Evolutionary conservation across 225 moss, liverwort and hornwort genomes (phyloP), one percentile per base, ranked within the genome.

Genomic region (Physcomitrium patens): DNA sequence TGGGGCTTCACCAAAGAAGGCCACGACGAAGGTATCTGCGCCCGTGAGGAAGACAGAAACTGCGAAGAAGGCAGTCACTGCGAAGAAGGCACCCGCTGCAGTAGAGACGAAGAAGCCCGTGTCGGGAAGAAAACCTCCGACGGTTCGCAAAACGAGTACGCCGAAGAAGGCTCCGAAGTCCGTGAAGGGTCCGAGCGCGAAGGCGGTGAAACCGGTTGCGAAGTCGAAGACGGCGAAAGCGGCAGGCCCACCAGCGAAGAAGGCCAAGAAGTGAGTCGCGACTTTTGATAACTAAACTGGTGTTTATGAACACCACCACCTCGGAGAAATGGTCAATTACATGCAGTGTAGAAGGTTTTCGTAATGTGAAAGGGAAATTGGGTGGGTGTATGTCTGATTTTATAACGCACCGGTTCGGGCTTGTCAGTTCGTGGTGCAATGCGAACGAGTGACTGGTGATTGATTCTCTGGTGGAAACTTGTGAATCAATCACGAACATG

Each of bases 111-210:
- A 83, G 82, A 82, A 82, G 23, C 70, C 77, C 6, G 65, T 52
- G 1, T 68, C 75, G 5, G 86, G 80, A 8, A 41, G 84, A 62
- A 92, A 86, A 70, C 85, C 92, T 1, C 83, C 82, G 7, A 82
- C 79, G 0, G 90, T 89, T 68, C 85, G 94, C 53, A 94, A 86
- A 68, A 53, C 63, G 11, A 73, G 75, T 70, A 92, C 89, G 2
- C 95, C 92, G 27, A 95, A 92, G 85, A 94, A 91, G 68, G 60
- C 83, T 18, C 71, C 81, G 7, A 84, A 84, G 79, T 73, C 81
- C 1, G 81, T 90, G 15, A 94, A 89, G 84, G 61, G 63, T 74
- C 20, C 62, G 5, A 72, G 86, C 10, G 83, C 94, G 0, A 80
- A 87, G 41, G 73, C 90, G 0, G 55, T 84, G 43, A 92, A 90